These are phyloP conservation scores for Syzygium aromaticum DNA, from an alignment of 345 rosid species.

Conservation along the genomic window DNA sequence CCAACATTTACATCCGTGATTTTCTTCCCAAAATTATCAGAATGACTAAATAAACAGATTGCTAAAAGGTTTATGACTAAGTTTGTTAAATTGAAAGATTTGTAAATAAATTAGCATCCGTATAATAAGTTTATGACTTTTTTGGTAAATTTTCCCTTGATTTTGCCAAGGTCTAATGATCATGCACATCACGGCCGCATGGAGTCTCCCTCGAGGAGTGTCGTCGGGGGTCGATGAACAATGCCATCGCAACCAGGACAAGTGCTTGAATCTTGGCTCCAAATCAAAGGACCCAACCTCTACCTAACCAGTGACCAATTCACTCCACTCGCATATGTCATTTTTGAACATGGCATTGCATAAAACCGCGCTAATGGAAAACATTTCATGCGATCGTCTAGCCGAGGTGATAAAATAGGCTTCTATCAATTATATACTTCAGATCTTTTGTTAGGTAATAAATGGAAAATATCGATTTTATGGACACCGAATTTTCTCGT, in stretches of 20 bases:
- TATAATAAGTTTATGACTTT: no score
- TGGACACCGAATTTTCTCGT: background rate
- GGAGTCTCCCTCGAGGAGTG: background rate
- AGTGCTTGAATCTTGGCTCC: background rate
- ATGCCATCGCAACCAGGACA: background rate
- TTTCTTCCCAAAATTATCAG: no score
- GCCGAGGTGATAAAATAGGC: background rate
- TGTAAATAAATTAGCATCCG: accelerated
- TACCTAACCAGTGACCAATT: background rate
- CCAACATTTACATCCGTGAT: no score
- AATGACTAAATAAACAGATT: background rate
- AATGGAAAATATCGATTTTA: background rate
- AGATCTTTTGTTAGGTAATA: background rate
- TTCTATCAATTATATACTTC: background rate
- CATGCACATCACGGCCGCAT: background rate
- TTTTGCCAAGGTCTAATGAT: background rate
- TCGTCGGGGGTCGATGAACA: background rate
- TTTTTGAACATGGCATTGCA: background rate
- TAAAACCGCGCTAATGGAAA: background rate
- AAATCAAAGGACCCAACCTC: background rate
- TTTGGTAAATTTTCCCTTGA: background rate
- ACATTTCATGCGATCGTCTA: background rate
- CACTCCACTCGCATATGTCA: background rate
- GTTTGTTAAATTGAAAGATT: no score
- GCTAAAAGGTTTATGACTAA: no score